phyloP scores from a whole-genome alignment of 2,329 filamentous ascomycete species.

The Ascochyta clinopodiicola region DNA sequence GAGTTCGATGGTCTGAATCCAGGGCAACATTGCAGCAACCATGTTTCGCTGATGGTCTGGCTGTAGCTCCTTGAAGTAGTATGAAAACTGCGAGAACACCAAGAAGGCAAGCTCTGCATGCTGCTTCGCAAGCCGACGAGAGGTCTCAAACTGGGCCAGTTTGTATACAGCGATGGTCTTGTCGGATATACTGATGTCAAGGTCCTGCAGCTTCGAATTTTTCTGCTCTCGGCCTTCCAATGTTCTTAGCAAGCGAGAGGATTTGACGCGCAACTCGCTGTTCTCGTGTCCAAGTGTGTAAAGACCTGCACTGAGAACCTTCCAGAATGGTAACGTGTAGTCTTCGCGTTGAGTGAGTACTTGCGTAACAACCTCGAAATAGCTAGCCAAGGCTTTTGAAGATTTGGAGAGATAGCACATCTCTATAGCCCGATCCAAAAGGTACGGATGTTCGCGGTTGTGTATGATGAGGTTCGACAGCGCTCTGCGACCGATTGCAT shows the following conservation, averaged over 20 bases:
- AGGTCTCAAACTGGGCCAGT: conserved; percentile 94
- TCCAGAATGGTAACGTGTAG: conserved; percentile 88
- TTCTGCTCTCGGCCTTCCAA: conserved; percentile 84
- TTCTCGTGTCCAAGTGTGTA: conserved; percentile 94
- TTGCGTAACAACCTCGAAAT: conserved; percentile 90
- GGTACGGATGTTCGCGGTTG: conserved; percentile 83
- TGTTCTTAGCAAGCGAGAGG: conserved; percentile 77
- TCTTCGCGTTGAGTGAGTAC: conserved; percentile 84
- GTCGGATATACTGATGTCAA: conserved; percentile 97
- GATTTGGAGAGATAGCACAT: conserved; percentile 86
- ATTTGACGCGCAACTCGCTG: conserved; percentile 86
- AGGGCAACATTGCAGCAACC: conserved; percentile 91
- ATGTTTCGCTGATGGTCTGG: conserved; percentile 88
- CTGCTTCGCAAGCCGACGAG: conserved; percentile 84
- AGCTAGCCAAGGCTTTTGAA: conserved; percentile 87
- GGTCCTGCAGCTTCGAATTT: conserved; percentile 92
- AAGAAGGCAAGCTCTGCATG: conserved; percentile 89
- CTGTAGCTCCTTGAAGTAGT: conserved; percentile 88
- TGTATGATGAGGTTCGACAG: conserved; percentile 88
- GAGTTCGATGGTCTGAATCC: conserved; percentile 93
- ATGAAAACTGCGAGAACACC: conserved; percentile 93
- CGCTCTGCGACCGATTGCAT: conserved; percentile 85
- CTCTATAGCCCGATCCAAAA: conserved; percentile 88
- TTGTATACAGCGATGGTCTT: conserved; percentile 99
- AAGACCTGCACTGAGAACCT: conserved; percentile 82